phyloP scores from a whole-genome alignment of 2,329 filamentous ascomycete genomes.

The Talaromyces amestolkiae region DNA sequence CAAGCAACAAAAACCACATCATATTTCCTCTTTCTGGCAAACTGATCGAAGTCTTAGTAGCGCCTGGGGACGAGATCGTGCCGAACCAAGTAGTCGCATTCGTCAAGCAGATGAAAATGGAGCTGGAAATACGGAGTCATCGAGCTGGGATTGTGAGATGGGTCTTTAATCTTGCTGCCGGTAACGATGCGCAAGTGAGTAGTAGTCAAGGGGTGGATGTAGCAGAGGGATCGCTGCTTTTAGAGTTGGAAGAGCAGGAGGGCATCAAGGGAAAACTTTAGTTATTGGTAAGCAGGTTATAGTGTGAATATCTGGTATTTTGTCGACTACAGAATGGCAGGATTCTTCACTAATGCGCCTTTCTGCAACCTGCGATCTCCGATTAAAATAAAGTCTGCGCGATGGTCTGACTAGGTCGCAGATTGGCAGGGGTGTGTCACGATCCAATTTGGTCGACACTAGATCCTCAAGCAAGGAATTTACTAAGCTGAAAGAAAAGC shows the following conservation, averaged over 20 bases:
- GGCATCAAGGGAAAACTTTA: not conserved
- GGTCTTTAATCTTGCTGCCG: not conserved
- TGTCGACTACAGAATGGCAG: not conserved
- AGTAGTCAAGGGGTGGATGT: not conserved
- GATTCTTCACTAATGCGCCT: no score
- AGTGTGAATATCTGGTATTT: not conserved
- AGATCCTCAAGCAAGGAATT: no score
- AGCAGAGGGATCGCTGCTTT: not conserved
- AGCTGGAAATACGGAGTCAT: not conserved
- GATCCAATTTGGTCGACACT: no score
- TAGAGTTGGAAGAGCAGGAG: not conserved
- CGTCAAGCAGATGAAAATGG: not conserved
- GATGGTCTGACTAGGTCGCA: no score
- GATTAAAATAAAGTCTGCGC: no score
- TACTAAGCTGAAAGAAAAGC: no score
- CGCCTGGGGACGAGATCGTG: not conserved
- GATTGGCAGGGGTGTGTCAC: no score
- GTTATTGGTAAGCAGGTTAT: not conserved
- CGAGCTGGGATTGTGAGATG: not conserved
- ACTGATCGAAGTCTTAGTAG: not conserved
- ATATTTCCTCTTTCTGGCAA: not conserved
- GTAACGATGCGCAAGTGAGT: not conserved
- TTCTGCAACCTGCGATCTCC: no score
- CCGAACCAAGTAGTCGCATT: not conserved
- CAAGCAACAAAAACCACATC: not conserved